phyloP scores from a whole-genome alignment of 768 basidiomycete genomes.

The Suillus tomentosus region DNA sequence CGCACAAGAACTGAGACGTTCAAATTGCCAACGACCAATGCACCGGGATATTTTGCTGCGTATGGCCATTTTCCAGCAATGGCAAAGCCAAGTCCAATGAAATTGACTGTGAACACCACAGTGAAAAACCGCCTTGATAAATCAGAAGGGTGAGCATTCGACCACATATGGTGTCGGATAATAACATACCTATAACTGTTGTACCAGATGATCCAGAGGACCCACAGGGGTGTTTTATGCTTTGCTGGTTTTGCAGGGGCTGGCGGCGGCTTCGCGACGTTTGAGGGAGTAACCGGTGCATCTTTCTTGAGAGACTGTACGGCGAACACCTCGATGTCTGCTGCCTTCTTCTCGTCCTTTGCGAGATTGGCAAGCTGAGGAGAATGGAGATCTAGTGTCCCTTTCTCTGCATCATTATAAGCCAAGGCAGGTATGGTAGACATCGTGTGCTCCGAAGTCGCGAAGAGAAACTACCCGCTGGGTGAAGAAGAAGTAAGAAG shows the following conservation, averaged over 20 bases:
- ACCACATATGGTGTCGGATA: background rate
- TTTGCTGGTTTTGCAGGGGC: slow-evolving; percentile 45
- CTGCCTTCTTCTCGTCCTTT: slow-evolving; percentile 43
- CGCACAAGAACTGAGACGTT: slow-evolving; percentile 73
- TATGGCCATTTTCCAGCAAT: slow-evolving; percentile 69
- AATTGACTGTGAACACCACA: slow-evolving; percentile 59
- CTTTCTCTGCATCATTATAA: slow-evolving; percentile 61
- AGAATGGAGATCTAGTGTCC: slow-evolving; percentile 48
- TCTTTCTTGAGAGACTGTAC: slow-evolving; percentile 46
- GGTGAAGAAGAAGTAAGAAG: slow-evolving; percentile 14
- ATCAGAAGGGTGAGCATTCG: slow-evolving; percentile 7
- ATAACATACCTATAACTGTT: slow-evolving; percentile 68
- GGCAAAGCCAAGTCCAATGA: slow-evolving; percentile 60
- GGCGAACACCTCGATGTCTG: slow-evolving; percentile 30
- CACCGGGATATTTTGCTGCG: slow-evolving; percentile 63
- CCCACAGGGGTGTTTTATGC: slow-evolving; percentile 51
- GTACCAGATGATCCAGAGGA: slow-evolving; percentile 70
- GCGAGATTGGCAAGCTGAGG: slow-evolving; percentile 32
- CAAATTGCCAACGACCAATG: slow-evolving; percentile 74
- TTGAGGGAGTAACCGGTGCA: slow-evolving; percentile 35
- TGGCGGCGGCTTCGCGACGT: slow-evolving; percentile 37
- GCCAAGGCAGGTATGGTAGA: slow-evolving; percentile 39
- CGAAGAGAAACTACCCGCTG: slow-evolving; percentile 19
- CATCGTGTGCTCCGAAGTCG: slow-evolving; percentile 34
- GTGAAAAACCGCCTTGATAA: slow-evolving; percentile 69